Conservation (phyloP, 1,284 basidiomycete genomes). For the Vanrija humicola region DNA sequence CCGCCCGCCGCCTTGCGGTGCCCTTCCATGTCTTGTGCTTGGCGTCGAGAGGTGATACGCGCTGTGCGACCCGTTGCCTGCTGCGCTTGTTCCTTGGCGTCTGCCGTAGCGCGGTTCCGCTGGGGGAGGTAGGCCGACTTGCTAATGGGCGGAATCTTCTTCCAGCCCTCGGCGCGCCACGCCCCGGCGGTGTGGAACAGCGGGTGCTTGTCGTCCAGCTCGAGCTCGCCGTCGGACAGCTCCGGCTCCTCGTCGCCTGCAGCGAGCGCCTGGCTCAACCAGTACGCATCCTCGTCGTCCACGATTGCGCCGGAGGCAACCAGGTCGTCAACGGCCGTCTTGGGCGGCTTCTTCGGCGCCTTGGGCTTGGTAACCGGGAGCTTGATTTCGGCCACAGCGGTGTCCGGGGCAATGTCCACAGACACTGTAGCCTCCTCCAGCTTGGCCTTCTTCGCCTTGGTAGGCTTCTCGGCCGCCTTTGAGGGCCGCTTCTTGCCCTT, state of each 20-base stretch:
- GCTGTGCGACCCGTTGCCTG: conserved; percentile 78
- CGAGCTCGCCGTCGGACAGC: conserved; percentile 22
- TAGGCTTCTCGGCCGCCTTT: conserved; percentile 10
- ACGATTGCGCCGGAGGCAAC: conserved; percentile 57
- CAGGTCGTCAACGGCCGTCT: conserved; percentile 33
- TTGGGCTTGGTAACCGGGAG: conserved; percentile 15
- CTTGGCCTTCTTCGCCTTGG: conserved; percentile 12
- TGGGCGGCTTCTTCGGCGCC: conserved; percentile 18
- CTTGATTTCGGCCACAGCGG: conserved; percentile 32
- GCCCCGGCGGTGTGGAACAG: conserved; percentile 33
- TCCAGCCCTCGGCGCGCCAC: conserved; percentile 82
- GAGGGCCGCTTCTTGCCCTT: conserved; percentile 34
- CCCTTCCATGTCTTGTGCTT: conserved; percentile 91
- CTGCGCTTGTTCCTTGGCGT: conserved; percentile 34
- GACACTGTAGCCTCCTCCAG: conserved; percentile 11
- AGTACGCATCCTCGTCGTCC: conserved; percentile 91
- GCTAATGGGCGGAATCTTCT: conserved; percentile 86
- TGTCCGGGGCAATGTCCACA: conserved; percentile 11
- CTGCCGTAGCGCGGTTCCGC: conserved; percentile 54
- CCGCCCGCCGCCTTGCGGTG: conserved; percentile 59
- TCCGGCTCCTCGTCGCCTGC: conserved; percentile 37
- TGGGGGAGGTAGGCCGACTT: conserved; percentile 77
- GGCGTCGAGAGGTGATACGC: conserved; percentile 87
- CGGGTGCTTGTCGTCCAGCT: conserved; percentile 29
- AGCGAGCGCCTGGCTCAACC: conserved; percentile 61